phyloP scores from a whole-genome alignment of 2,329 filamentous ascomycete genomes.

The Penicillium sp. region DNA sequence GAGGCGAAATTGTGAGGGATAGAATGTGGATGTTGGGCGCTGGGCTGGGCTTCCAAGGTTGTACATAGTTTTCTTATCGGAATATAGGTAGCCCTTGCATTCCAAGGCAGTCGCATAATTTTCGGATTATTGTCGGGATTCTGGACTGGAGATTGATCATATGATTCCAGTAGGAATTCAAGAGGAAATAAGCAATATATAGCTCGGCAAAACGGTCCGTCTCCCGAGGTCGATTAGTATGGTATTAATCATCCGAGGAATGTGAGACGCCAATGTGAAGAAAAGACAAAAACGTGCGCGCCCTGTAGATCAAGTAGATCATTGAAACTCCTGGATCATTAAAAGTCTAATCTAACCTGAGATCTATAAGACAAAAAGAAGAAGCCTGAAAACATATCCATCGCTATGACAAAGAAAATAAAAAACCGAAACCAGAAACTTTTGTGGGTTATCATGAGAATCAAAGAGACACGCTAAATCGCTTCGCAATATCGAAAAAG shows the following conservation, averaged over 20 bases:
- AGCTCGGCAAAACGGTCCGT: background rate
- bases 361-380: constrained; percentile 3
- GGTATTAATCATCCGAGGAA: background rate
- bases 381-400: background rate
- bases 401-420: background rate
- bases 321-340: background rate
- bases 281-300: constrained; percentile 6
- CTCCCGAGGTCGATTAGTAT: background rate
- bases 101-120: background rate
- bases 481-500: constrained; percentile 18
- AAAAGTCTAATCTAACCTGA: constrained; percentile 11
- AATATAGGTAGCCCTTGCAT: constrained; percentile 1
- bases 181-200: background rate
- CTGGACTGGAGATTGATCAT: background rate
- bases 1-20: constrained; percentile 30
- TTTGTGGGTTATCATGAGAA: constrained; percentile 14
- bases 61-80: constrained; percentile 7
- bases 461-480: constrained; percentile 20
- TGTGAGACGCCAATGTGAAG: background rate
- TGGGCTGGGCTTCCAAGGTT: background rate
- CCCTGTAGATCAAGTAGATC: constrained; percentile 11
- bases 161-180: background rate
- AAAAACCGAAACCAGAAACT: constrained; percentile 9
- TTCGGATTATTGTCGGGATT: background rate
- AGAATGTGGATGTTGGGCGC: background rate